phyloP scores from a whole-genome alignment of 106 monocot genomes.

The Alisma plantagoaquatica region DNA sequence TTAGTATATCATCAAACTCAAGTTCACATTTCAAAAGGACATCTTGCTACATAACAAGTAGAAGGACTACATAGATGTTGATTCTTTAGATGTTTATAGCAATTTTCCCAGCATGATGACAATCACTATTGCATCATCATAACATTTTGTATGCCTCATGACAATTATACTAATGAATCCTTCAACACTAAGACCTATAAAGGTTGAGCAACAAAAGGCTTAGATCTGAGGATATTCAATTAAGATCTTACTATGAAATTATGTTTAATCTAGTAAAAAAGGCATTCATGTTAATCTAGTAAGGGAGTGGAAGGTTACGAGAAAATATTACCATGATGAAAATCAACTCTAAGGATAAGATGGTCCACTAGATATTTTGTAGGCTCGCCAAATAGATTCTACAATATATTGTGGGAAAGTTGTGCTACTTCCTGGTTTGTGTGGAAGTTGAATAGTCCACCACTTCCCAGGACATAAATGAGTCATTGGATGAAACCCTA shows the following conservation, averaged over 20 bases:
- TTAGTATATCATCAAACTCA: too few species aligned
- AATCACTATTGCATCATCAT: constrained; percentile 87
- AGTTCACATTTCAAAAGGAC: neutral
- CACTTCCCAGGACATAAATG: constrained; percentile 79
- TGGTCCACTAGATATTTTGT: constrained; percentile 73
- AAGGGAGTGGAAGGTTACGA: neutral
- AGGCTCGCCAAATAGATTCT: constrained; percentile 66
- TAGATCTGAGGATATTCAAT: neutral
- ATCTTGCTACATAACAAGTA: too few species aligned
- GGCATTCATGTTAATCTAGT: neutral
- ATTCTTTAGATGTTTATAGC: constrained; percentile 51
- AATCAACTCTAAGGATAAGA: constrained; percentile 55
- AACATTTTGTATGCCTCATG: constrained; percentile 75
- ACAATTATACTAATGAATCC: constrained; percentile 65
- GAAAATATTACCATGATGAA: constrained; percentile 39
- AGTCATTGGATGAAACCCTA: constrained; percentile 49
- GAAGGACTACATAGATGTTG: constrained; percentile 27
- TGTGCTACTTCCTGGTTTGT: constrained; percentile 56
- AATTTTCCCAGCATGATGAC: constrained; percentile 81
- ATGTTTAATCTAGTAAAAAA: neutral
- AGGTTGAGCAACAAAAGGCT: neutral
- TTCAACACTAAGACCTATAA: constrained; percentile 59
- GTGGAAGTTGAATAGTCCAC: constrained; percentile 82
- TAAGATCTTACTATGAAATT: neutral
- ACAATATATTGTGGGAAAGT: constrained; percentile 55